Evolutionary conservation across 2,329 filamentous ascomycete genomes (phyloP).

Genomic region (Aspergillus candidus): DNA sequence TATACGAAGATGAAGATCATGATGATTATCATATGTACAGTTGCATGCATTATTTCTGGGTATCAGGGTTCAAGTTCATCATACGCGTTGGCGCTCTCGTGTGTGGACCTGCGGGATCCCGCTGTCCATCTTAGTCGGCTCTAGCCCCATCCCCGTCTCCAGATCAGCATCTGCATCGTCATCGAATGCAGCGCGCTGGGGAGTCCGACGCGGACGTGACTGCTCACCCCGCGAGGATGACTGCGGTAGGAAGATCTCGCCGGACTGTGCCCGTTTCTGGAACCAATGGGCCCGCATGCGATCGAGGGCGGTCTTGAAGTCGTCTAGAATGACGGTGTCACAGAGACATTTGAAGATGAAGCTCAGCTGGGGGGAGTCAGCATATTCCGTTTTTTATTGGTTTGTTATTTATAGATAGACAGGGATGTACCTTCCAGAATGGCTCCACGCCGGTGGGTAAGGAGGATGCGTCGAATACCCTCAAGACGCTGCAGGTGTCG

Average conservation of each 20-base stretch:
- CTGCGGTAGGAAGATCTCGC: slow-evolving; percentile 13
- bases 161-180: background rate
- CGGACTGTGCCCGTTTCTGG: slow-evolving; percentile 19
- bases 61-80: too few relatives aligned
- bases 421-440: slow-evolving; percentile 49
- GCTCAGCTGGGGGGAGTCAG: slow-evolving; percentile 33
- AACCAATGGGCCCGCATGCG: slow-evolving; percentile 29
- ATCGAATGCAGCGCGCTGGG: too few relatives aligned
- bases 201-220: too few relatives aligned
- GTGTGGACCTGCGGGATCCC: slow-evolving; percentile 1
- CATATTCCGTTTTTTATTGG: too few relatives aligned
- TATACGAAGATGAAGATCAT: too few relatives aligned
- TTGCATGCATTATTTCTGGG: too few relatives aligned
- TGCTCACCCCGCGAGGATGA: background rate
- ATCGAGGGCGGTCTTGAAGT: slow-evolving; percentile 58
- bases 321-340: slow-evolving; percentile 60
- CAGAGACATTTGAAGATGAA: slow-evolving; percentile 64
- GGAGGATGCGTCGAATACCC: slow-evolving; percentile 33
- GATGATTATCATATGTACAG: too few relatives aligned
- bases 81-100: background rate
- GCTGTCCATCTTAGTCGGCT: background rate
- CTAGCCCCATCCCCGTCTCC: background rate
- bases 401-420: background rate
- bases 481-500: slow-evolving; percentile 56
- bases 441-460: slow-evolving; percentile 56